phyloP scores from a whole-genome alignment of 1,284 basidiomycete species.

The Ustilago vetiveriae region DNA sequence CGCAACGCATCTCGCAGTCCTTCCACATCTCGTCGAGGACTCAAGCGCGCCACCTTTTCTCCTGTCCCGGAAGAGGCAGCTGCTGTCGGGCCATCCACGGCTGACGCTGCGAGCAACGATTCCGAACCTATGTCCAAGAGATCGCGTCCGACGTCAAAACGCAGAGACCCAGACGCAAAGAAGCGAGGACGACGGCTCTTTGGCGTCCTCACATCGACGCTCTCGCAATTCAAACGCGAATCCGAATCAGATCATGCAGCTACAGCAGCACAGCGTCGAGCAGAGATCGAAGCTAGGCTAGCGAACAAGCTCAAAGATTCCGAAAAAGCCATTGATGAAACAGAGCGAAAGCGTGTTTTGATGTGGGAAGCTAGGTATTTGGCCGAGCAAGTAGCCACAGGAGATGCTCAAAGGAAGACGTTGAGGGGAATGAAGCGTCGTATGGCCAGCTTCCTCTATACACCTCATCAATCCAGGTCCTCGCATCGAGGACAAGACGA shows the following conservation, averaged over 20 bases:
- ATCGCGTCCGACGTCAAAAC: not conserved
- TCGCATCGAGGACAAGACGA: not conserved
- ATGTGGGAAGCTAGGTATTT: slow-evolving; percentile 24
- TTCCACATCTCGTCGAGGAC: not conserved
- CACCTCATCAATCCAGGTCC: not conserved
- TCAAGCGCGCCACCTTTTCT: slow-evolving; percentile 21
- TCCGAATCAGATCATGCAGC: slow-evolving; percentile 14
- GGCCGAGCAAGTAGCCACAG: slow-evolving; percentile 14
- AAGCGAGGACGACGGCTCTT: slow-evolving; percentile 24
- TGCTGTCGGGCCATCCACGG: no score
- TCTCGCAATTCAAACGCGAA: slow-evolving; percentile 32
- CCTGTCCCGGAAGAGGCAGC: slow-evolving; percentile 23
- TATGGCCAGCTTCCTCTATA: slow-evolving; percentile 36
- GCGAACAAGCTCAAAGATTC: slow-evolving; percentile 8
- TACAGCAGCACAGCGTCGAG: slow-evolving; percentile 2
- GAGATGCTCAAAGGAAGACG: slow-evolving; percentile 23
- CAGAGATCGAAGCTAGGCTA: slow-evolving; percentile 15
- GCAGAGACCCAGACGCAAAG: slow-evolving; percentile 7
- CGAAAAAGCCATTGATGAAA: not conserved
- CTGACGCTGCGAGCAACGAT: no score
- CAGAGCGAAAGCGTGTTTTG: not conserved
- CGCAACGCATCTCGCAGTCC: slow-evolving; percentile 13
- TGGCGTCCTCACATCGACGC: slow-evolving; percentile 24
- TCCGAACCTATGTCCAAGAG: not conserved
- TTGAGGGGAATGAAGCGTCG: slow-evolving; percentile 21